Evolutionary conservation across 768 basidiomycete genomes (phyloP), one percentile per base, ranked within the genome.

Genomic region (Phylloporus scabripes): DNA sequence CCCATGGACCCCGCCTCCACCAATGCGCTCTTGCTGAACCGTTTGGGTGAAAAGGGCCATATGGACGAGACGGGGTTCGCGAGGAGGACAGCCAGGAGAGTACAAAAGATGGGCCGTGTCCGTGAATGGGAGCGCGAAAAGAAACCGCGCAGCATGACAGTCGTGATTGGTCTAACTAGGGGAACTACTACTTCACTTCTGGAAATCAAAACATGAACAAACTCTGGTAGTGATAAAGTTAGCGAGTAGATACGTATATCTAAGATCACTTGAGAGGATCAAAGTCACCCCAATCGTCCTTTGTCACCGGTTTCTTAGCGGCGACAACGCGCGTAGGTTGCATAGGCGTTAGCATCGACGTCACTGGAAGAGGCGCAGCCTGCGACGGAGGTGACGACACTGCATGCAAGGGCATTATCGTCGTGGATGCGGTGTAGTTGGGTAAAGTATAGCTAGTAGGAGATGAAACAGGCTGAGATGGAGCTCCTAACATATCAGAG

Each of bases 1-100:
- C 93, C 94, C 65, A 94, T 72, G 1, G 82, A 70, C 7, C 92
- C 94, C 3, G 92, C 85, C 52, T 80, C 74, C 43, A 96, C 72
- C 45, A 97, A 75, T 0, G 85, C 77, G 59, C 93, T 94, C 46
- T 83, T 81, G 9, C 76, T 81, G 70, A 92, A 95, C 34, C 89
- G 76, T 64, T 93, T 91, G n/a, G 83, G 77, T 37, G 83, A 75
- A 68, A 93, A 93, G 0, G 93, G 92, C 93, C 93, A 95, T 63
- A 77, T 60, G 11, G 72, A 69, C 33, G 41, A 54, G 34, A 50
- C 59, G 6, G 67, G 67, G 31, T 43, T 40, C 26, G 41, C 44
- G 32, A 67, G 39, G 6, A 60, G 48, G 7, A 63, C 37, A 31
- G 47, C 34, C 2, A 66, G 45, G 48, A 65, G 50, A 7, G 34